phyloP scores from a whole-genome alignment of 2,329 filamentous ascomycete genomes.

The Pseudogymnoascus sp. region DNA sequence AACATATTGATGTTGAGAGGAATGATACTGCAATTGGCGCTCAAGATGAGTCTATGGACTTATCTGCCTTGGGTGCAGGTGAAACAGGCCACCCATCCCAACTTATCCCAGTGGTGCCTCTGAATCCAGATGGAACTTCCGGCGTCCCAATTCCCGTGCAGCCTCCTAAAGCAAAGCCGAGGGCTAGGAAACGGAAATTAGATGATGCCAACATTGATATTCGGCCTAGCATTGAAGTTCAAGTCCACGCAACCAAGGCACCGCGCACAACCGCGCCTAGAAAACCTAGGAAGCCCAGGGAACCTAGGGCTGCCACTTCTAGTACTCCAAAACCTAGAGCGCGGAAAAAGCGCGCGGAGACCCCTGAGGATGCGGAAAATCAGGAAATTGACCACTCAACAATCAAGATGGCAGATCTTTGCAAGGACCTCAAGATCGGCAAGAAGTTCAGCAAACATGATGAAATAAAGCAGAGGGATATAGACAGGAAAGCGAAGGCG shows the following conservation, averaged over 20 bases:
- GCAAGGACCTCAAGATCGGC: slow-evolving; percentile 60
- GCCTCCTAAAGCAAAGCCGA: not conserved
- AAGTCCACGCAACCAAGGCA: not conserved
- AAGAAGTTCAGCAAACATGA: slow-evolving; percentile 68
- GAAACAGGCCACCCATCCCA: slow-evolving; percentile 12
- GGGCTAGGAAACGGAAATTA: not conserved
- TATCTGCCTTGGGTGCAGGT: slow-evolving; percentile 13
- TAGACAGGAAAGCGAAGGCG: slow-evolving; percentile 31
- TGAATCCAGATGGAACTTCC: slow-evolving; percentile 24
- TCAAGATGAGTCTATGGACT: slow-evolving; percentile 7
- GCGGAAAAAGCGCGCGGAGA: slow-evolving; percentile 29
- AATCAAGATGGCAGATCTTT: slow-evolving; percentile 66
- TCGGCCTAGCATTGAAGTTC: slow-evolving; percentile 10
- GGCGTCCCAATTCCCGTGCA: slow-evolving; percentile 10
- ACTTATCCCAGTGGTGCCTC: slow-evolving; percentile 18
- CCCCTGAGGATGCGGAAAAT: slow-evolving; percentile 56
- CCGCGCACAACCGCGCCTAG: not conserved
- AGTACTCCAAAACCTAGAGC: slow-evolving; percentile 16
- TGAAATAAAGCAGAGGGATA: slow-evolving; percentile 61
- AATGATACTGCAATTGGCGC: not conserved
- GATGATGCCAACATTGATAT: slow-evolving; percentile 7
- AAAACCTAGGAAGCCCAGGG: slow-evolving; percentile 5
- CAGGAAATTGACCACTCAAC: slow-evolving; percentile 56
- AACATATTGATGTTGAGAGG: not conserved
- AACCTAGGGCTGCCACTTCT: slow-evolving; percentile 11